These are phyloP conservation scores for Sporothrix variecibatus DNA, from an alignment of 2,329 filamentous ascomycete species.

Conservation along the genomic window DNA sequence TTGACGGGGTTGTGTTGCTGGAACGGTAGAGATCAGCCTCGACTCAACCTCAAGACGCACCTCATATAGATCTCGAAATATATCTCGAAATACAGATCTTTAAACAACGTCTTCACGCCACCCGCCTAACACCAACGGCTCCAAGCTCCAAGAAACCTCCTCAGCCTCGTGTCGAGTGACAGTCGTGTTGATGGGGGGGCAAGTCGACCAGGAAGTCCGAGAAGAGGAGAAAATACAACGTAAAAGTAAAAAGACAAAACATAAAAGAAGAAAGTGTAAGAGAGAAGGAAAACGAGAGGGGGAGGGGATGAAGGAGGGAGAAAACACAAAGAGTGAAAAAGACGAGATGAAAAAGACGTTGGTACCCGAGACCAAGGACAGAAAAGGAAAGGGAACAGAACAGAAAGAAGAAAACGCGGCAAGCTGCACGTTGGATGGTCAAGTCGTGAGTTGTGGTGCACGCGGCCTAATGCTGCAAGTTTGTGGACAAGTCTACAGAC, in stretches of 20 bases:
- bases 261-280: background rate
- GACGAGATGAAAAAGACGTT: slow-evolving; percentile 5
- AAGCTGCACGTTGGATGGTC: background rate
- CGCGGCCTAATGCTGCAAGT: slow-evolving; percentile 7
- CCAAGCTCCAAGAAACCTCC: background rate
- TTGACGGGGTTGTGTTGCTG: background rate
- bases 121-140: background rate
- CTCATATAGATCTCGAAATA: background rate
- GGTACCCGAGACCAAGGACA: slow-evolving; percentile 3
- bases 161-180: background rate
- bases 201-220: background rate
- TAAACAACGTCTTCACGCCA: background rate
- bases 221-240: background rate
- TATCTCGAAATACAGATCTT: background rate
- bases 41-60: background rate
- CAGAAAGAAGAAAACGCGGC: slow-evolving; percentile 11
- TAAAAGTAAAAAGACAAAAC: background rate
- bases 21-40: background rate
- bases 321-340: background rate
- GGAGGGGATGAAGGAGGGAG: background rate
- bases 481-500: background rate
- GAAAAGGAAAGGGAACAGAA: background rate
- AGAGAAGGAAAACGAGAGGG: background rate
- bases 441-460: background rate
- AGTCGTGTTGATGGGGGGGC: background rate